Percentiles rank a stretch among this genome's conserved stretches.
phyloP scores from a whole-genome alignment of 495 filamentous ascomycete genomes.

The Hypoxylon fuscum region DNA sequence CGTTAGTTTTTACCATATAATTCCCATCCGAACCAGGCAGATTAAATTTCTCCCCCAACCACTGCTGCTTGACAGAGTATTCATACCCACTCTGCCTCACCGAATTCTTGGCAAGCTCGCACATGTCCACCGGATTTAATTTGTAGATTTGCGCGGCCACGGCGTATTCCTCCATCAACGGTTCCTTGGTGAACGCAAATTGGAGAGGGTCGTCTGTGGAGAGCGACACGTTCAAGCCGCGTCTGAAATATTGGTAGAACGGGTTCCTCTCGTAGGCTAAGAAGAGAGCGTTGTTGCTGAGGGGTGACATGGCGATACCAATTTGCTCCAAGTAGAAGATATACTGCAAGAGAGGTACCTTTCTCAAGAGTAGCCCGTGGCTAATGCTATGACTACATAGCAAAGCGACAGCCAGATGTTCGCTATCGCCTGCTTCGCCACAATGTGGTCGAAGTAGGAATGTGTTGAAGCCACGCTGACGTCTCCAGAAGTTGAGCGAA shows the following conservation, averaged over 20 bases:
- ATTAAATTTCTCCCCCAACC: slow-evolving; percentile 81
- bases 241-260: slow-evolving; percentile 91
- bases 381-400: slow-evolving; percentile 98
- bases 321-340: slow-evolving; percentile 98
- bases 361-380: slow-evolving; percentile 90
- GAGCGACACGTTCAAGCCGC: slow-evolving; percentile 92
- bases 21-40: slow-evolving; percentile 82
- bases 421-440: slow-evolving; percentile 95
- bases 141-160: slow-evolving; percentile 99
- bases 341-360: slow-evolving; percentile 94
- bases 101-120: slow-evolving; percentile 94
- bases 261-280: slow-evolving; percentile 97
- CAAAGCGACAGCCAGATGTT: slow-evolving; percentile 91
- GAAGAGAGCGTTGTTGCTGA: slow-evolving; percentile 97
- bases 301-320: slow-evolving; percentile 97
- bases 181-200: slow-evolving; percentile 98
- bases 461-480: slow-evolving; percentile 92
- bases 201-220: slow-evolving; percentile 97
- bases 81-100: slow-evolving; percentile 96
- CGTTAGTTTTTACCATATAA: slow-evolving; percentile 92
- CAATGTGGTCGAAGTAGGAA: slow-evolving; percentile 94
- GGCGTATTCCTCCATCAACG: slow-evolving; percentile 96
- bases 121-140: slow-evolving; percentile 97
- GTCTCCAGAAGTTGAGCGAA: slow-evolving; percentile 90
- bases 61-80: slow-evolving; percentile 83